Evolutionary conservation across 257 asterid genomes (phyloP).

Genomic region (Mitragyna speciosa): DNA sequence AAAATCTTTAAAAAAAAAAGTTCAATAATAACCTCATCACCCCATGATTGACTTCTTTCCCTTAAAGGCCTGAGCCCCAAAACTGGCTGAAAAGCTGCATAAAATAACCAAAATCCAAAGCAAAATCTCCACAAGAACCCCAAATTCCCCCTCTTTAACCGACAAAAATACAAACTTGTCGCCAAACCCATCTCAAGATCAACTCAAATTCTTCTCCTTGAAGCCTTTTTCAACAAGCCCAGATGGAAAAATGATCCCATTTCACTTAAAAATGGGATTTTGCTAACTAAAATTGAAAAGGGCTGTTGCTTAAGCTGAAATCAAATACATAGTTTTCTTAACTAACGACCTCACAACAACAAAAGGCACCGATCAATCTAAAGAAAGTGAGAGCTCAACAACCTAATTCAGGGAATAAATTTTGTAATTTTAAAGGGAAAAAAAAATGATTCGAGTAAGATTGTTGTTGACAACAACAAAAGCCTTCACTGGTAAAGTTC

Average conservation of each 20-base stretch:
- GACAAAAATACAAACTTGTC: conserved; percentile 37
- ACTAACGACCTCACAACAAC: conserved; percentile 65
- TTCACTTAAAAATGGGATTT: conserved; percentile 23
- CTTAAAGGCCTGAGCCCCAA: conserved; percentile 78
- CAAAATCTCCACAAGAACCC: conserved; percentile 34
- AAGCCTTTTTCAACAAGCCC: conserved; percentile 37
- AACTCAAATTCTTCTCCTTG: conserved; percentile 41
- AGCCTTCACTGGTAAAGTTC: conserved; percentile 43
- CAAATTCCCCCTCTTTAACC: conserved; percentile 16
- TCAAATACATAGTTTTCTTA: conserved; percentile 32
- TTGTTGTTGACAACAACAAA: conserved; percentile 7
- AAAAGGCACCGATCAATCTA: conserved; percentile 43
- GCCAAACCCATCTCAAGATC: conserved; percentile 52
- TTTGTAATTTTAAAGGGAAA: background rate
- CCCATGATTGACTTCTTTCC: conserved; percentile 81
- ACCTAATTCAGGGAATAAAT: conserved; percentile 32
- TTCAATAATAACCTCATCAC: conserved; percentile 78
- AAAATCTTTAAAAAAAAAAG: conserved; percentile 7
- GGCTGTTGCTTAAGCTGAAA: conserved; percentile 69
- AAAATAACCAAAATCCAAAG: conserved; percentile 52
- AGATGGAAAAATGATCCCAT: conserved; percentile 42
- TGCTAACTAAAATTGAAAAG: conserved; percentile 18
- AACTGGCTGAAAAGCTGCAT: conserved; percentile 44
- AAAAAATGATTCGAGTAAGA: background rate
- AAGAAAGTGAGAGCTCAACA: conserved; percentile 71